phyloP scores from a whole-genome alignment of 2,329 filamentous ascomycete species.

The Pseudogymnoascus sp. region DNA sequence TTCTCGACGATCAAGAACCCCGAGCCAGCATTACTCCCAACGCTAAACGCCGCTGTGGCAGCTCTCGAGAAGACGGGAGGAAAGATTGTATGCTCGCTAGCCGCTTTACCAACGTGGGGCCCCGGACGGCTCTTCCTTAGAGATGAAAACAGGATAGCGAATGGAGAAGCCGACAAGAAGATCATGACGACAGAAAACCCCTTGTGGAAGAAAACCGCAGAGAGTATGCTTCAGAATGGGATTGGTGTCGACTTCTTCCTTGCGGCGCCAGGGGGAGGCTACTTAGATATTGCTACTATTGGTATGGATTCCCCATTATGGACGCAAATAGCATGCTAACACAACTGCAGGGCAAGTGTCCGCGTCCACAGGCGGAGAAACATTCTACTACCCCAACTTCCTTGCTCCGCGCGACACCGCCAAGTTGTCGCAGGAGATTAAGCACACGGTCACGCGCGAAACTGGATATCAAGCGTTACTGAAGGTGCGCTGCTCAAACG shows the following conservation, averaged over 20 bases:
- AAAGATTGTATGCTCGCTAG: constrained; percentile 82
- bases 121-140: constrained; percentile 77
- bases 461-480: constrained; percentile 94
- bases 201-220: constrained; percentile 75
- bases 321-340: constrained; percentile 18
- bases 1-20: constrained; percentile 85
- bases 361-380: constrained; percentile 85
- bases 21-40: constrained; percentile 78
- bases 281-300: constrained; percentile 87
- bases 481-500: constrained; percentile 97
- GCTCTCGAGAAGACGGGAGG: constrained; percentile 81
- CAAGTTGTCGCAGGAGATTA: constrained; percentile 77
- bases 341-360: constrained; percentile 62
- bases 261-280: constrained; percentile 80
- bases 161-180: constrained; percentile 85
- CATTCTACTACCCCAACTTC: constrained; percentile 96
- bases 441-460: constrained; percentile 77
- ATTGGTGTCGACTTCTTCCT: constrained; percentile 93
- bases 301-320: constrained; percentile 42
- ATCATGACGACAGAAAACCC: constrained; percentile 85
- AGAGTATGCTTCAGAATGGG: constrained; percentile 79
- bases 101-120: constrained; percentile 84
- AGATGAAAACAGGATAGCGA: constrained; percentile 79
- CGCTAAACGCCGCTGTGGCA: constrained; percentile 74
- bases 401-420: constrained; percentile 75